Base-by-base conservation (phyloP, 345 rosid species). In the Noccaea caerulescens region DNA sequence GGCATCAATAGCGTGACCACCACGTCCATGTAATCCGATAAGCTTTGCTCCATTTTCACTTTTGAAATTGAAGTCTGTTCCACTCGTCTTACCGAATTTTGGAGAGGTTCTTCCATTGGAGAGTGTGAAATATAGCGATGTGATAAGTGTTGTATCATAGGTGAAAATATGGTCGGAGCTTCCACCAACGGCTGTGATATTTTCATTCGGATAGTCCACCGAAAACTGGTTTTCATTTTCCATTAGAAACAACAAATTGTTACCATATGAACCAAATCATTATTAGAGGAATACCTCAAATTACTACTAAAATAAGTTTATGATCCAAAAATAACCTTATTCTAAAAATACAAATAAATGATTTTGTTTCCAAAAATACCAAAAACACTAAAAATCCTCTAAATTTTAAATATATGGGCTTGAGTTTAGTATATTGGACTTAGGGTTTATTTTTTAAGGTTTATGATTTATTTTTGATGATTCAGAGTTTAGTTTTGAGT, bases 1-100 rank as follows among this genome's bases (percentile, higher is more conserved):
- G 10, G 79, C 69, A 54, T 76, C 30, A n/a, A 76, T 27, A 52
- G 43, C 66, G 9, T 42, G 12, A 8, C 53, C 49, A 12, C 46
- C 47, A 2, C 27, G 46, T 5, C 78, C 78, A 16, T 49, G 55
- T 30, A 68, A 60, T 6, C 78, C 78, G 13, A 13, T 7, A 34
- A 73, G 33, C 23, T 50, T 71, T 1, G 36, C 52, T n/a, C 37
- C 67, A 8, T 18, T 47, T 16, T 47, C 3, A 14, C 16, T 11
- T 47, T 47, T 11, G 10, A 47, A 27, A 4, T 2, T 3, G 27
- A 47, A 47, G 3, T 47, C 23, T 32, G 39, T 14, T 32, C 10
- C 41, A 13, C 25, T 4, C 18, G n/a, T 37, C 10, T 18, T 13
- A 33, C 53, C 53, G 3, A 18, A 16, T 1, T 2, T 1, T 8